Percentiles rank a stretch among this genome's conserved stretches.
Evolutionary conservation across 2,329 filamentous ascomycete species (phyloP).

Genomic region (Colletotrichum tropicale): DNA sequence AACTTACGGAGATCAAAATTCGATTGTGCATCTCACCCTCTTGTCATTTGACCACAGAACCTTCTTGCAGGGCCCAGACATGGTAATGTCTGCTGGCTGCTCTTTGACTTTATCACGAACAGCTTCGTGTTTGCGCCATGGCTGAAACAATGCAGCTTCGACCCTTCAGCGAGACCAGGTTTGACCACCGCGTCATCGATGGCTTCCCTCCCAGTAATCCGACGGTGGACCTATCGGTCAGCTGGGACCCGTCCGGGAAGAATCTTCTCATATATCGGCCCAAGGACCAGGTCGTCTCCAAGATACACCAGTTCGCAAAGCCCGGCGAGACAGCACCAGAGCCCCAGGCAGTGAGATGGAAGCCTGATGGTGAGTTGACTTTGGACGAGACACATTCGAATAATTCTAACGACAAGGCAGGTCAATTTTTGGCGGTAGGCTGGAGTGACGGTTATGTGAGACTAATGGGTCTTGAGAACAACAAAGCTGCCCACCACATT

Average conservation of each 20-base stretch:
- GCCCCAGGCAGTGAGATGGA: constrained; percentile 64
- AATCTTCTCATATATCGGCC: constrained; percentile 79
- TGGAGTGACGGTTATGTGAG: constrained; percentile 84
- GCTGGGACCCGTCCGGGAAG: constrained; percentile 69
- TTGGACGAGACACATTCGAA: not conserved
- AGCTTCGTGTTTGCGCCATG: constrained; percentile 20
- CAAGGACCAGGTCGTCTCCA: constrained; percentile 70
- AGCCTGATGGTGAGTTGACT: constrained; percentile 64
- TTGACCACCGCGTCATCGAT: constrained; percentile 58
- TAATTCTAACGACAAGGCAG: constrained; percentile 39
- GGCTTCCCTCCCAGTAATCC: constrained; percentile 78
- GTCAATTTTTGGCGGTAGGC: constrained; percentile 79
- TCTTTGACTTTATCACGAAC: not conserved
- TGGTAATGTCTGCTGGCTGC: not conserved
- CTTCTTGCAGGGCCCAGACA: not conserved
- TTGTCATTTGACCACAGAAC: not conserved
- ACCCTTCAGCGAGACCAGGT: constrained; percentile 61
- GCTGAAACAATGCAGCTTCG: constrained; percentile 40
- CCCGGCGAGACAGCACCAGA: constrained; percentile 44
- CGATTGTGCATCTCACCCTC: not conserved
- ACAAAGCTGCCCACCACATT: constrained; percentile 80
- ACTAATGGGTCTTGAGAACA: constrained; percentile 79
- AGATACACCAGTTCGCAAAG: constrained; percentile 49
- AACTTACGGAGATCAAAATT: not conserved
- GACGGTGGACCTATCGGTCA: constrained; percentile 81